Evolutionary conservation across 768 basidiomycete genomes (phyloP).

Genomic region (Infundibulicybe gibba): DNA sequence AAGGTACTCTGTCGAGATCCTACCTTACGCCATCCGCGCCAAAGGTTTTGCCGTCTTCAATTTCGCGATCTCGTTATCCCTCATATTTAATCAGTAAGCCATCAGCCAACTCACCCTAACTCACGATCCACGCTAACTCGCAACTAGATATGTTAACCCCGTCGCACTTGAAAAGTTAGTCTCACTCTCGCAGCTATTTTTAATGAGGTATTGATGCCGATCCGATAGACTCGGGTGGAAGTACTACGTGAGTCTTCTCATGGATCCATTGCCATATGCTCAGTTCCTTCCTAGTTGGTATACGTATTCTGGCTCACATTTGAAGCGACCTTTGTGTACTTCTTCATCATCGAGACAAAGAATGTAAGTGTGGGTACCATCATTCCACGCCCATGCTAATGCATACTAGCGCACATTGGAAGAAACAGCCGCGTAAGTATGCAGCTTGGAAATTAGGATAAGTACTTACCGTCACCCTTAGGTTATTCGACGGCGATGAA

Average conservation of each 20-base stretch:
- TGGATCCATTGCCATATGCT: neutral
- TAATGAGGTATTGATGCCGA: too few relatives aligned
- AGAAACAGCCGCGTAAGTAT: slow-evolving; percentile 49
- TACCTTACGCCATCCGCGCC: slow-evolving; percentile 79
- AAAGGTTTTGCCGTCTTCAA: slow-evolving; percentile 85
- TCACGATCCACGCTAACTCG: too few relatives aligned
- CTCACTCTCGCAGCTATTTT: too few relatives aligned
- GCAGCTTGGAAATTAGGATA: too few relatives aligned
- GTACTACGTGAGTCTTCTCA: slow-evolving; percentile 44
- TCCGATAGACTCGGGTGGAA: slow-evolving; percentile 47
- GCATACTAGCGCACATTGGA: slow-evolving; percentile 45
- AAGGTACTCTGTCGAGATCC: slow-evolving; percentile 80
- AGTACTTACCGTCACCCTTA: slow-evolving; percentile 4
- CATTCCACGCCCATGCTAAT: neutral
- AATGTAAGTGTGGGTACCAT: slow-evolving; percentile 13
- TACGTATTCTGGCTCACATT: slow-evolving; percentile 55
- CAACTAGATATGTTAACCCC: too few relatives aligned
- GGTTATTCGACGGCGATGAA: slow-evolving; percentile 58
- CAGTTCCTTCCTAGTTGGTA: slow-evolving; percentile 23
- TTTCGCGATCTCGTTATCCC: slow-evolving; percentile 70
- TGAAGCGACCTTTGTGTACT: slow-evolving; percentile 48
- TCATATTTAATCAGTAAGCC: slow-evolving; percentile 83
- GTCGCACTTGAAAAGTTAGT: too few relatives aligned
- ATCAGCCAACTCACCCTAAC: too few relatives aligned
- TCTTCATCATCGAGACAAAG: slow-evolving; percentile 56